Percentiles rank a stretch among this genome's conserved stretches.
These are phyloP conservation scores for Hordeum pubiflorum DNA, from an alignment of 202 grass and related monocot genomes.

Conservation along the genomic window DNA sequence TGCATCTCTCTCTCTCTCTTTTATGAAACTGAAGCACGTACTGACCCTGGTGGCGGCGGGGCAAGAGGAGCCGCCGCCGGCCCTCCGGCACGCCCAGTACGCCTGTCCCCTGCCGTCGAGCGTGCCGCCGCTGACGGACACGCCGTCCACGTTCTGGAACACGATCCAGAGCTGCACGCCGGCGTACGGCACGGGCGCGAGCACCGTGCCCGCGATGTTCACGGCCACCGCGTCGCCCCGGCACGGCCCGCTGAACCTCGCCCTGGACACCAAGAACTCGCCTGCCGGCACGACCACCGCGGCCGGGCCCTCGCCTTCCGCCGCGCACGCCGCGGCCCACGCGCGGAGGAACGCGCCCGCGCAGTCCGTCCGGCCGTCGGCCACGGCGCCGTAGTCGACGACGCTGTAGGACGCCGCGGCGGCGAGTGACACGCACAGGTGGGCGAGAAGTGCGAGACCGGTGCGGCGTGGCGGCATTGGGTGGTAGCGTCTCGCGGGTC, in stretches of 20 bases:
- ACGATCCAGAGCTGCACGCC: constrained; percentile 27
- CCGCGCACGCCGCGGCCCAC: constrained; percentile 35
- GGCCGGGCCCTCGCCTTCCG: background rate
- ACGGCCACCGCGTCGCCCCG: constrained; percentile 16
- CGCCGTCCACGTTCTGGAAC: constrained; percentile 39
- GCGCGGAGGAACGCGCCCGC: constrained; percentile 29
- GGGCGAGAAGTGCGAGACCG: background rate
- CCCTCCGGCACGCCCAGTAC: constrained; percentile 43
- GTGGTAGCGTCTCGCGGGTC: background rate
- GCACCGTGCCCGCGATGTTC: constrained; percentile 33
- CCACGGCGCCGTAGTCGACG: constrained; percentile 33
- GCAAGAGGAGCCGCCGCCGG: constrained; percentile 19
- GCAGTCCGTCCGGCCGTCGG: constrained; percentile 33
- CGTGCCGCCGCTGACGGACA: constrained; percentile 41
- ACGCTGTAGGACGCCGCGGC: constrained; percentile 30
- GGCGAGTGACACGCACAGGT: background rate
- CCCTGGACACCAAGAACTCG: constrained; percentile 31
- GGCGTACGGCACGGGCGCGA: constrained; percentile 31
- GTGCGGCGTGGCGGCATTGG: constrained; percentile 23
- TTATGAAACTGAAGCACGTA: no score
- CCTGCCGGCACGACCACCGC: constrained; percentile 34
- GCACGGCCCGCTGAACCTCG: constrained; percentile 45
- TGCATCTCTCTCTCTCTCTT: background rate
- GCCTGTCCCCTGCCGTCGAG: constrained; percentile 42
- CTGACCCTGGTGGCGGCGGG: constrained; percentile 22